Conservation (phyloP, 177 flowering plant genomes). For the Tripterygium wilfordii region DNA sequence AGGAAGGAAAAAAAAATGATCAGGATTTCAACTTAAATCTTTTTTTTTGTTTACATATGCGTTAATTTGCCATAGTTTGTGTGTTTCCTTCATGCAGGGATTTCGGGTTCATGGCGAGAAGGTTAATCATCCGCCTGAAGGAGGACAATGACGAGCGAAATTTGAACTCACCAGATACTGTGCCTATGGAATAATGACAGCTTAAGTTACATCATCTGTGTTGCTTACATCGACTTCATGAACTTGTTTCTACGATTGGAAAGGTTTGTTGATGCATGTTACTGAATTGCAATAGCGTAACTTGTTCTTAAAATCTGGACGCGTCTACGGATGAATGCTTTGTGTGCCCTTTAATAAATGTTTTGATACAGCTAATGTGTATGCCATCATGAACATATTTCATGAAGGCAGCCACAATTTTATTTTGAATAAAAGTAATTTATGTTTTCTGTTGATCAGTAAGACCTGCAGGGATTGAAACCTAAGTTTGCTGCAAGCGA, state of each 20-base stretch:
- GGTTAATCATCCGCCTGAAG: conserved; percentile 32
- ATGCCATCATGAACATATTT: no score
- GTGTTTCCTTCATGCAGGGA: no score
- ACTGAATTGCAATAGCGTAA: not conserved
- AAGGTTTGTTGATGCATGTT: not conserved
- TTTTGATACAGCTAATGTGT: not conserved
- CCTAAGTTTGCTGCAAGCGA: no score
- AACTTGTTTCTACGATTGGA: no score
- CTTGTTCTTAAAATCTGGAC: no score
- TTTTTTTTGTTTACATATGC: no score
- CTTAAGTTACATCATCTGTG: not conserved
- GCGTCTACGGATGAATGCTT: not conserved
- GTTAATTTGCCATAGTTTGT: no score
- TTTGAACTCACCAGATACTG: conserved; percentile 3
- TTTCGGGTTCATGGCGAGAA: conserved; percentile 26
- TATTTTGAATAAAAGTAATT: not conserved
- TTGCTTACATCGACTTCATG: not conserved
- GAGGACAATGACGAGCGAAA: conserved; percentile 22
- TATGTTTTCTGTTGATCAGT: no score
- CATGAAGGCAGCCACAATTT: no score
- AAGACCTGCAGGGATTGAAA: no score
- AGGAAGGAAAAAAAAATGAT: no score
- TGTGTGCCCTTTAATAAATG: not conserved
- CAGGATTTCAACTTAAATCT: no score
- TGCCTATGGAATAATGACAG: not conserved